A percentile compares a stretch with the other conserved stretches of the same genome.
These are phyloP conservation scores for Penicillium subrubescens DNA, from an alignment of 495 filamentous ascomycete species.

Conservation along the genomic window DNA sequence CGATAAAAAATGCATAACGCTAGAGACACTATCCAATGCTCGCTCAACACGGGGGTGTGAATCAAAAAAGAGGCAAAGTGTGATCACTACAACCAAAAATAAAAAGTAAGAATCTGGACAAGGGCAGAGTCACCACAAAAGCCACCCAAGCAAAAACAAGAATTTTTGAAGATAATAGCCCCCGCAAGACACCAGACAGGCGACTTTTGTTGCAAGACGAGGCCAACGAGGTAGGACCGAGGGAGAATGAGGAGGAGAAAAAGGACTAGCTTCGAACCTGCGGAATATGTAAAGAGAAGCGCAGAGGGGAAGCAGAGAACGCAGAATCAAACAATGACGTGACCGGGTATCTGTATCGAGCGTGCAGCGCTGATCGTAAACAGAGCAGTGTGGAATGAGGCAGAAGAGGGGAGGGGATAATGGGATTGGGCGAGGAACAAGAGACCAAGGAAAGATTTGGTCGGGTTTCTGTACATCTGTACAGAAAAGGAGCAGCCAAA, in stretches of 20 bases:
- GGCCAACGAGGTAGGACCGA: constrained; percentile 1
- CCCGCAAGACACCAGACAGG: neutral
- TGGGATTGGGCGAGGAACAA: constrained; percentile 9
- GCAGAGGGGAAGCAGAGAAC: neutral
- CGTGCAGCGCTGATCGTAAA: constrained; percentile 30
- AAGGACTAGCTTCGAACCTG: constrained; percentile 30
- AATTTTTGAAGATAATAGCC: constrained; percentile 10
- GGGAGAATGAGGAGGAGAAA: neutral
- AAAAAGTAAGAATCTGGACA: neutral
- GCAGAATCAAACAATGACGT: constrained; percentile 13
- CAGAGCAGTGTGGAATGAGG: constrained; percentile 12
- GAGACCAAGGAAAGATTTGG: constrained; percentile 10
- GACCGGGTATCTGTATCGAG: constrained; percentile 34
- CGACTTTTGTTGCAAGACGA: neutral
- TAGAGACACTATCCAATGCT: constrained; percentile 24
- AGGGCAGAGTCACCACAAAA: neutral
- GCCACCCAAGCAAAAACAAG: constrained; percentile 13
- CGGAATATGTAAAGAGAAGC: constrained; percentile 24
- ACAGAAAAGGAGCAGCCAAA: constrained; percentile 1
- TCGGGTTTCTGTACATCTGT: constrained; percentile 25
- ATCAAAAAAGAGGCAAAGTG: neutral
- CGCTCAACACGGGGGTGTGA: constrained; percentile 17
- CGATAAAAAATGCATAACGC: constrained; percentile 24
- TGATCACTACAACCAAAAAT: neutral
- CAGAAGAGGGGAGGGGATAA: neutral